Base-by-base conservation (phyloP, 1,284 basidiomycete species). In the Microbotryum silenes-acaulis region DNA sequence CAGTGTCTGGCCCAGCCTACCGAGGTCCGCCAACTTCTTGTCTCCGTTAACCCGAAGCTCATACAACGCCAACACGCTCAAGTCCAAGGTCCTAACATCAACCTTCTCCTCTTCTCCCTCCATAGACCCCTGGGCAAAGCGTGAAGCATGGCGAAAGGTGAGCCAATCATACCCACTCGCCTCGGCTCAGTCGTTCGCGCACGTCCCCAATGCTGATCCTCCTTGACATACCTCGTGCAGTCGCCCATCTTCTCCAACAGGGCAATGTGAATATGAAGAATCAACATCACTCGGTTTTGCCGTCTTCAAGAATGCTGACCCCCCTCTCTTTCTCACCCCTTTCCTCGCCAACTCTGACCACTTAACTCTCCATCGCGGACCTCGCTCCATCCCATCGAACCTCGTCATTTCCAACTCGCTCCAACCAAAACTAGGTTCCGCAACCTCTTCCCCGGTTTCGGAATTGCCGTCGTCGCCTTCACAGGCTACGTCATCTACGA, bases 401-500 rank as follows among this genome's bases (percentile, higher is more conserved):
- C 20, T 27, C 46, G 6, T 25, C 16, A 31, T 51, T 20, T 3
- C 12, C 29, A 27, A 54, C 31, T 23, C 31, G 25, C 23, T 29
- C 25, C 59, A 51, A 54, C 46, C n/a, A 16, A 16, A 25, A 20
- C 6, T 51, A 69, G 91, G 88, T 86, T 94, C 77, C 82, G 85
- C 71, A 88, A 82, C 78, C 75, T 92, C 70, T 91, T 96, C 77
- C 92, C 92, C 55, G 92, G 92, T 47, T 88, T 97, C 73, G 91
- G 91, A 59, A 89, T 89, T 64, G 92, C 88, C 48, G 81, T 90
- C 60, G 89, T 87, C 65, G 88, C 90, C 2, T 97, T 97, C 79
- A 85, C 89, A 44, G 85, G 83, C 65, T 97, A 94, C 73, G 90
- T 96, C 54, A 78, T 88, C 59, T 87, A 82, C 56, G 91, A 96